Base-by-base conservation (phyloP, 768 basidiomycete genomes). In the Pleurotus sapidus region DNA sequence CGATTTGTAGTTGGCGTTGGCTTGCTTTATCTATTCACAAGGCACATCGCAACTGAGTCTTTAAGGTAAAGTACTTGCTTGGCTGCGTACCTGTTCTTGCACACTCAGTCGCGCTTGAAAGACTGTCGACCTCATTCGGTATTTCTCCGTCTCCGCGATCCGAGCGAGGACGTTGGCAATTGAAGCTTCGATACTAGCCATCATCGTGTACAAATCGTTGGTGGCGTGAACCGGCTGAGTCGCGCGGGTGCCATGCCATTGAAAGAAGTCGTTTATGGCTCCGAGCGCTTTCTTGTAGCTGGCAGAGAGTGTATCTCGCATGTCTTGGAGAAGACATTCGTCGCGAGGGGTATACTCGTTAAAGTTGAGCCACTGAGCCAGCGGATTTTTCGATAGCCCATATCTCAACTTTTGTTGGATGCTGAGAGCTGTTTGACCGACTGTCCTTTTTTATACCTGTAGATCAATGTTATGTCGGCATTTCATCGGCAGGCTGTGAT, bases 171-270 rank as follows among this genome's bases (percentile, higher is more conserved):
- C 50, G 34, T 58, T 47, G n/a, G 38, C 20, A 40, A 63, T 60
- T 1, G 53, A 46, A 4, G 49, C 50, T 17, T 63, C 59, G 53
- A 63, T 60, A 12, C 58, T 46, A 14, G 30, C 46, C 6, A 23
- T 48, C 49, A 59, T 55, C 5, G 58, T 50, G 18, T 60, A 60
- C 3, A 63, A 40, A 39, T 20, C 30, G n/a, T 58, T 24, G n/a
- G 63, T 63, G 24, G 50, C 60, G 5, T 59, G 54, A 7, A 60
- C 61, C 11, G 64, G 60, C 34, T 64, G 64, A 9, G 58, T 48
- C 23, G 43, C 27, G 15, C 56, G 57, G 14, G 50, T 27, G 40
- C 59, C 59, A 20, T 63, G 56, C 59, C 55, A 64, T 12, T 59
- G 18, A 38, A 64, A 63, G 12, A 63, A n/a, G 4, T 49, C 40